These are phyloP conservation scores for Diplodia mutila DNA, from an alignment of 2,329 filamentous ascomycete genomes.

Conservation along the genomic window DNA sequence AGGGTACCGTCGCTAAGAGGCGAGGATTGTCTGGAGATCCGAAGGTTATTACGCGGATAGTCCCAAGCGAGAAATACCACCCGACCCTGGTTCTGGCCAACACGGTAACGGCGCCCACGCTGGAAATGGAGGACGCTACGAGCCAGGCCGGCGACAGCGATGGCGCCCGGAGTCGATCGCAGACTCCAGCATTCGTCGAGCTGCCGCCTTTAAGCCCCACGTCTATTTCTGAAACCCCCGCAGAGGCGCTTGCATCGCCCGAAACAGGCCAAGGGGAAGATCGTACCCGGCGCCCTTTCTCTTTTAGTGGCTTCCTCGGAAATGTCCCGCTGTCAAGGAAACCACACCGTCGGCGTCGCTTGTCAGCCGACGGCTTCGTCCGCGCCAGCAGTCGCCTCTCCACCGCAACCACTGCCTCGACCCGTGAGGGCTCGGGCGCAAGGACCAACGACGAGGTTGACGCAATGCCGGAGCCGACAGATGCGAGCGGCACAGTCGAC, in stretches of 20 bases:
- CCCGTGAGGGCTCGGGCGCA: conserved; percentile 32
- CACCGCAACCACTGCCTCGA: conserved; percentile 31
- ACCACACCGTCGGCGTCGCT: conserved; percentile 3
- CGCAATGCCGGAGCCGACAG: conserved; percentile 41
- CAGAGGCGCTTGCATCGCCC: conserved; percentile 25
- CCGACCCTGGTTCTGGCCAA: conserved; percentile 56
- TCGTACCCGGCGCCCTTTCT: conserved; percentile 54
- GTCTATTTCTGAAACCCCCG: conserved; percentile 25
- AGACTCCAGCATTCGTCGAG: conserved; percentile 42
- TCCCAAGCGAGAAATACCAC: conserved; percentile 47
- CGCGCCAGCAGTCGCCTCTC: conserved; percentile 42
- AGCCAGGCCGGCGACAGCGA: conserved; percentile 46
- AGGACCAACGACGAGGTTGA: conserved; percentile 41
- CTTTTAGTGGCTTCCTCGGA: conserved; percentile 33
- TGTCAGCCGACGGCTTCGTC: conserved; percentile 32
- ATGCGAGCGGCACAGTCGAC: conserved; percentile 39
- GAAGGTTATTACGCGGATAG: conserved; percentile 49
- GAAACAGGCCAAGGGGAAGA: conserved; percentile 33
- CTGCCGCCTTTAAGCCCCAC: conserved; percentile 27
- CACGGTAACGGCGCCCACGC: conserved; percentile 38
- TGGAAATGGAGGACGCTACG: conserved; percentile 43
- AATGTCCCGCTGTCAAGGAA: conserved; percentile 10
- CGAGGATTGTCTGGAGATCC: conserved; percentile 44
- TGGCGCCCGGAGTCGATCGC: conserved; percentile 44
- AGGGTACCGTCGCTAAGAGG: conserved; percentile 43